Percentiles rank a stretch among this genome's conserved stretches.
Conservation (phyloP, 2,329 filamentous ascomycete species). For the Raffaelea arxii region DNA sequence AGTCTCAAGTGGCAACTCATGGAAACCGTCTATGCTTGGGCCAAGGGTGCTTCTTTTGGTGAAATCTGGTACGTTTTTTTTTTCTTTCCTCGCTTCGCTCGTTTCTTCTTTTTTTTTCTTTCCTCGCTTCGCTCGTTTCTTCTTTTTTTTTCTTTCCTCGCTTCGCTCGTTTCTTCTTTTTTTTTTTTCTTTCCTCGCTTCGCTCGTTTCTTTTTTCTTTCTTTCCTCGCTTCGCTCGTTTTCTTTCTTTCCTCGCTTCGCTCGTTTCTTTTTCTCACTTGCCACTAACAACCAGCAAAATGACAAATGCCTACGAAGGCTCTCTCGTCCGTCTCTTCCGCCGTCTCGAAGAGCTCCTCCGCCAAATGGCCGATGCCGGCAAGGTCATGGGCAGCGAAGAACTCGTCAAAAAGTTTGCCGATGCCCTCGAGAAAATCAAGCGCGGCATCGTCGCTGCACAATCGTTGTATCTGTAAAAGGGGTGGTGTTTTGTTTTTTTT, state of each 20-base stretch:
- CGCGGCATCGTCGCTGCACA: conserved; percentile 93
- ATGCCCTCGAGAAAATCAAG: conserved; percentile 73
- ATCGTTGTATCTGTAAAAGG: conserved; percentile 69
- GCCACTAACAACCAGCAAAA: conserved; percentile 52
- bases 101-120: background rate
- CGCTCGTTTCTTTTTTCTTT: background rate
- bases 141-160: background rate
- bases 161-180: too few relatives aligned
- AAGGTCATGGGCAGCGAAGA: conserved; percentile 99
- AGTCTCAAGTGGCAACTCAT: conserved; percentile 92
- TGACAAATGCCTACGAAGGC: conserved; percentile 97
- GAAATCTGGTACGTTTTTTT: conserved; percentile 74
- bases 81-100: background rate
- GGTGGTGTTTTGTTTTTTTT: background rate
- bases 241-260: too few relatives aligned
- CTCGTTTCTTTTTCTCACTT: background rate
- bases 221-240: background rate
- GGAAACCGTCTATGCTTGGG: conserved; percentile 92
- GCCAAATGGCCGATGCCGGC: conserved; percentile 89
- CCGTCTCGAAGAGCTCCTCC: conserved; percentile 82
- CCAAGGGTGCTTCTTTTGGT: conserved; percentile 78
- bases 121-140: background rate
- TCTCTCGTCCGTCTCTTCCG: conserved; percentile 94
- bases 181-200: background rate
- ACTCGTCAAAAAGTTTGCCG: conserved; percentile 83